Evolutionary conservation across 202 grass and related monocot species (phyloP).

Genomic region (Hordeum pubiflorum): DNA sequence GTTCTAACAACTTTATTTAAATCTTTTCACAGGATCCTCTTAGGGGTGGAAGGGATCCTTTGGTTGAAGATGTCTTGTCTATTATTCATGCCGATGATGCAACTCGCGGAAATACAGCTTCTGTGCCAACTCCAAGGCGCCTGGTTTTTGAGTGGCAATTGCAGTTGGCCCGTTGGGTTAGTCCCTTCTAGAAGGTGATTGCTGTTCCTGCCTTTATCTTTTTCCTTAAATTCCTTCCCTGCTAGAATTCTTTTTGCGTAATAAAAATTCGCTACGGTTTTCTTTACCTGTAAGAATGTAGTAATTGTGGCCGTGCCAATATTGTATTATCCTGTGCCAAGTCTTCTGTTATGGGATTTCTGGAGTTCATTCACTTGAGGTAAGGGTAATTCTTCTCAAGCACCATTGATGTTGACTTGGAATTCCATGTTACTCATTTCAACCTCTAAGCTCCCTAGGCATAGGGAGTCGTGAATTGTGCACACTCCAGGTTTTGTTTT

Average conservation of each 20-base stretch:
- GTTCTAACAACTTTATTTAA: constrained; percentile 7
- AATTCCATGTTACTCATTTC: background rate
- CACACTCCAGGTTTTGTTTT: no score
- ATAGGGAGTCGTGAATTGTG: no score
- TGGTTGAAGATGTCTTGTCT: constrained; percentile 72
- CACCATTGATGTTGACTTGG: background rate
- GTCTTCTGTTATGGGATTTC: background rate
- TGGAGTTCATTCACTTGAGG: background rate
- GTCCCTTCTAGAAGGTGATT: constrained; percentile 75
- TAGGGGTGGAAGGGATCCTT: constrained; percentile 89
- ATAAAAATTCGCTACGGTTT: background rate
- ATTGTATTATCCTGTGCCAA: background rate
- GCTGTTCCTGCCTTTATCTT: background rate
- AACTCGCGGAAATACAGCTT: constrained; percentile 39
- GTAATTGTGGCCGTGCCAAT: background rate
- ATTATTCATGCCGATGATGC: constrained; percentile 50
- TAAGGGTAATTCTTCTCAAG: background rate
- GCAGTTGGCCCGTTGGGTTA: constrained; percentile 75
- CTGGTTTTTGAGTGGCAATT: constrained; percentile 87
- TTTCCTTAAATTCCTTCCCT: background rate
- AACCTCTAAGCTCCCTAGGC: background rate
- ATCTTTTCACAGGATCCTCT: constrained; percentile 66
- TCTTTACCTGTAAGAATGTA: background rate
- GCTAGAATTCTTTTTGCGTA: background rate
- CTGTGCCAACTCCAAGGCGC: constrained; percentile 42